Conservation (phyloP, 2,329 filamentous ascomycete genomes). For the Fusarium phyllophilum region DNA sequence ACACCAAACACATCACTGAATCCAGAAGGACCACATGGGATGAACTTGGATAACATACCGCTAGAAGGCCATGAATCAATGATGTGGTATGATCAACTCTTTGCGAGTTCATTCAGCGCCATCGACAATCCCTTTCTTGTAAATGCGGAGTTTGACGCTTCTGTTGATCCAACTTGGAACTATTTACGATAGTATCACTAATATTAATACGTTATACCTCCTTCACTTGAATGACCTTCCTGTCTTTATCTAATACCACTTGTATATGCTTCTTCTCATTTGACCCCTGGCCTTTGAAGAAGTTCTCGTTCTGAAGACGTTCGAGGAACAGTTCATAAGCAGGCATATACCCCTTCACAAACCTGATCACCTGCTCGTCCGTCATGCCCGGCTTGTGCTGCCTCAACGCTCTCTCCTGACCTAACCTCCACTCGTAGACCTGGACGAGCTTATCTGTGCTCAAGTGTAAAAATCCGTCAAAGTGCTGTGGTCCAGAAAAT, state of each 20-base stretch:
- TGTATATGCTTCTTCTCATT: conserved; percentile 23
- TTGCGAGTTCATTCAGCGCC: conserved; percentile 48
- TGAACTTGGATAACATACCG: conserved; percentile 17
- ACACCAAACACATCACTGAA: background rate
- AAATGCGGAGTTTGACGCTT: conserved; percentile 47
- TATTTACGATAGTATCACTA: conserved; percentile 34
- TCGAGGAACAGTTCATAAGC: conserved; percentile 40
- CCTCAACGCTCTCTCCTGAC: conserved; percentile 33
- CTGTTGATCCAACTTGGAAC: conserved; percentile 48
- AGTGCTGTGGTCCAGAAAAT: conserved; percentile 33
- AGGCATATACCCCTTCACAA: conserved; percentile 43
- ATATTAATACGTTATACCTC: conserved; percentile 3
- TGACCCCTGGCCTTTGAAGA: conserved; percentile 4
- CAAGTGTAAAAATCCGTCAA: conserved; percentile 38
- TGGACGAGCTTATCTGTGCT: conserved; percentile 35
- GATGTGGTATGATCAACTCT: conserved; percentile 50
- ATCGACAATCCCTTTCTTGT: conserved; percentile 49
- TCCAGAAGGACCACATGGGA: background rate
- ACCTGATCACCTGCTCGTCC: conserved; percentile 36
- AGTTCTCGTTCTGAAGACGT: conserved; percentile 26
- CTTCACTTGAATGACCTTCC: conserved; percentile 23
- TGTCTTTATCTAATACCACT: conserved; percentile 3
- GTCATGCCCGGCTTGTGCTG: conserved; percentile 37
- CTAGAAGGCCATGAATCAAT: conserved; percentile 49
- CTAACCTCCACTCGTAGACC: conserved; percentile 40